Evolutionary conservation across 1,284 basidiomycete species (phyloP).

Genomic region (Ustilago loliicola): DNA sequence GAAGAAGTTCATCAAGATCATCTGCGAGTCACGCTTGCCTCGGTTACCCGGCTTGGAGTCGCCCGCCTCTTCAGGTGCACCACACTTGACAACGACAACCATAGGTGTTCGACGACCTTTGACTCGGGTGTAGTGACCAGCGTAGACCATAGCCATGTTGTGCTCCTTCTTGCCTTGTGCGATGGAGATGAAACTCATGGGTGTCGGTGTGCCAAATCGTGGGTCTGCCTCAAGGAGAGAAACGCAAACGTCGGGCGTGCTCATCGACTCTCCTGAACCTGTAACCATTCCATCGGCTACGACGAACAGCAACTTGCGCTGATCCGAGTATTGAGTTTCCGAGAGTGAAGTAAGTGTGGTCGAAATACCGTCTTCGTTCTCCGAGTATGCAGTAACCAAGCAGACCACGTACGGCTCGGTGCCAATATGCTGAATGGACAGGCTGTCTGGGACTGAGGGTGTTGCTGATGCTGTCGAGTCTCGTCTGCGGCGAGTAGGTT

Average conservation of each 20-base stretch:
- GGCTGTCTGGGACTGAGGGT: conserved; percentile 40
- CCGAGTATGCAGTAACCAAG: conserved; percentile 96
- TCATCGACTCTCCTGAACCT: conserved; percentile 91
- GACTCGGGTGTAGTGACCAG: conserved; percentile 87
- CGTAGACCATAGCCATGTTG: conserved; percentile 98
- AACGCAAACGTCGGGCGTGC: conserved; percentile 97
- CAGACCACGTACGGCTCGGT: conserved; percentile 91
- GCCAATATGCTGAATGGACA: conserved; percentile 61
- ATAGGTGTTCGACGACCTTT: conserved; percentile 89
- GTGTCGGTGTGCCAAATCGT: conserved; percentile 93
- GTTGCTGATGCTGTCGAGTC: conserved; percentile 33
- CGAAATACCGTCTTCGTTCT: conserved; percentile 90
- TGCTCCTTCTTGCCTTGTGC: conserved; percentile 88
- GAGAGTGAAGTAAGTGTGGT: conserved; percentile 95
- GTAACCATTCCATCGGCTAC: conserved; percentile 99
- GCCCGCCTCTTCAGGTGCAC: conserved; percentile 78
- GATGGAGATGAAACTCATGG: conserved; percentile 94
- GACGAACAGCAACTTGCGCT: conserved; percentile 90
- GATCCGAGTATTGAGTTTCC: conserved; percentile 88
- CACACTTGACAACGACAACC: conserved; percentile 97
- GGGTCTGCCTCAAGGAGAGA: conserved; percentile 91
- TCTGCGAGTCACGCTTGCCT: conserved; percentile 97
- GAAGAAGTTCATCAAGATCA: conserved; percentile 99
- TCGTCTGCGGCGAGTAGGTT: conserved; percentile 41
- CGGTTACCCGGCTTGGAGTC: conserved; percentile 97